These are phyloP conservation scores for Boletus coccyginus DNA, from an alignment of 768 basidiomycete genomes.

Conservation along the genomic window DNA sequence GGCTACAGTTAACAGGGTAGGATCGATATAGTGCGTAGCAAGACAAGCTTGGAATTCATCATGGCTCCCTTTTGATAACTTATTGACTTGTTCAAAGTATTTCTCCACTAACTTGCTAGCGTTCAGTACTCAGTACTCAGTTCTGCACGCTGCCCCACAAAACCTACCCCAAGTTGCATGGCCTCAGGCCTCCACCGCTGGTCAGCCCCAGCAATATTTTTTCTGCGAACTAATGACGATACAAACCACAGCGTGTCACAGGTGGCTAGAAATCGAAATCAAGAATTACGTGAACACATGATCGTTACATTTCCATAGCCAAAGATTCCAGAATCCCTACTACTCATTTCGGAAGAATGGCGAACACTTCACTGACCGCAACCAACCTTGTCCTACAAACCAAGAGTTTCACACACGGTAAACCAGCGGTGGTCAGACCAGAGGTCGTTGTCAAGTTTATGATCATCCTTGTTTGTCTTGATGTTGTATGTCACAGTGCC, in stretches of 20 bases:
- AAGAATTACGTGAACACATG: not conserved
- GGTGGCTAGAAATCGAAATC: not conserved
- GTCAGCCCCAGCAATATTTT: not conserved
- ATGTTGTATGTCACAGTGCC: slow-evolving; percentile 7
- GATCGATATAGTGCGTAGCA: not conserved
- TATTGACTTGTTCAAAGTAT: too few relatives aligned
- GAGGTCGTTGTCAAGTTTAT: slow-evolving; percentile 24
- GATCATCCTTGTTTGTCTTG: slow-evolving; percentile 12
- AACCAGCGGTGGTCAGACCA: slow-evolving; percentile 27
- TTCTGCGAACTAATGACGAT: not conserved
- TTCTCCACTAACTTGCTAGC: not conserved
- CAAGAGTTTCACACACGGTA: slow-evolving; percentile 18
- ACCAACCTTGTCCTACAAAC: slow-evolving; percentile 7
- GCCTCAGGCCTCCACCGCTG: not conserved
- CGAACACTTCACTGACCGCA: not conserved
- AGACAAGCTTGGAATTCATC: too few relatives aligned
- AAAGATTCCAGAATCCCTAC: not conserved
- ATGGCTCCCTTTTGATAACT: too few relatives aligned
- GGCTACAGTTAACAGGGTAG: not conserved
- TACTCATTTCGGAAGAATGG: not conserved
- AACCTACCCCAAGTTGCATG: not conserved
- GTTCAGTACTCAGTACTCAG: too few relatives aligned
- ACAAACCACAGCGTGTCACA: not conserved
- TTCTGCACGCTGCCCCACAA: not conserved
- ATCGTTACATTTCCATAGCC: not conserved